Conservation (phyloP, 257 asterid species). For the Fraxinus quadrangulata region DNA sequence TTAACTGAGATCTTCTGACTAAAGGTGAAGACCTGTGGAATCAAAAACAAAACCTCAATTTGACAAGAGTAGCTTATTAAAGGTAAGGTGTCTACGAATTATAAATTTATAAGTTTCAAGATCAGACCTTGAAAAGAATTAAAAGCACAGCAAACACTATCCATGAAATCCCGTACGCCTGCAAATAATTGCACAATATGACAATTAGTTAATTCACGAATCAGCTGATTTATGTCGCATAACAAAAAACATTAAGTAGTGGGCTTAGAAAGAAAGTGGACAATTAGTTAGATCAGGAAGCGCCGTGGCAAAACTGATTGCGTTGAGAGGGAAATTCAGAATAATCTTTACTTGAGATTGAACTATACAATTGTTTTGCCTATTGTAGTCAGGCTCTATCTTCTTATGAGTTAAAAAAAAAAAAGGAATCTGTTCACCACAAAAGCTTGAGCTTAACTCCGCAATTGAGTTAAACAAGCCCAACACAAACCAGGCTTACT, state of each 20-base stretch:
- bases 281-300: background rate
- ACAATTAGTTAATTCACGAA: slow-evolving; percentile 8
- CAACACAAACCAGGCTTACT: background rate
- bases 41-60: slow-evolving; percentile 26
- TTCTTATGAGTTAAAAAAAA: no score
- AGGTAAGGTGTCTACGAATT: slow-evolving; percentile 2
- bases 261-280: background rate
- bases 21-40: slow-evolving; percentile 85
- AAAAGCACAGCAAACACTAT: slow-evolving; percentile 75
- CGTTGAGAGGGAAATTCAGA: background rate
- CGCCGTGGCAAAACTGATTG: background rate
- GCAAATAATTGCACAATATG: slow-evolving; percentile 24
- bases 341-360: background rate
- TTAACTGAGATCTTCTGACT: slow-evolving; percentile 97
- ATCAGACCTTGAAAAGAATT: slow-evolving; percentile 84
- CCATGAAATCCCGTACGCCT: slow-evolving; percentile 95
- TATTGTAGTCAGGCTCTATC: background rate
- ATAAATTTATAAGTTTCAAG: slow-evolving; percentile 11
- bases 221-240: background rate
- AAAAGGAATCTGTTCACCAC: background rate
- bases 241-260: background rate
- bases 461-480: background rate
- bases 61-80: background rate
- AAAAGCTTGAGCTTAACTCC: background rate
- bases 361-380: background rate